Base-by-base conservation (phyloP, 495 filamentous ascomycete genomes). In the Penicillium herquei region DNA sequence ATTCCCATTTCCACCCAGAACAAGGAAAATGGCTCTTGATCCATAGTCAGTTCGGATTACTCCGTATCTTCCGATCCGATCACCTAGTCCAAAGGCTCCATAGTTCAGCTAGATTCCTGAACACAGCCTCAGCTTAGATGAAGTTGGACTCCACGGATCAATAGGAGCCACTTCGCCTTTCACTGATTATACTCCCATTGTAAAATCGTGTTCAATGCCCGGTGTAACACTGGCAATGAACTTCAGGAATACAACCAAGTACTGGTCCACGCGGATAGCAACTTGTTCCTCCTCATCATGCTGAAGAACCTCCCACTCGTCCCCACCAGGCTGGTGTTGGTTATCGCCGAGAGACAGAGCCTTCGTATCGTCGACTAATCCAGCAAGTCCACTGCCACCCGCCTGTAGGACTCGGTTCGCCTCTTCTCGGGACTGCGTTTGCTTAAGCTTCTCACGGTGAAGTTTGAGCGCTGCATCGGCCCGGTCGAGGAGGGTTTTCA, bases 201-300 rank as follows among this genome's bases (percentile, higher is more conserved):
- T 98, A 70, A 95, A 97, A 69, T 98, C 94, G 68, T 98, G 90
- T 75, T 98, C 94, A 68, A 98, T 97, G 12, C 91, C 91, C 7
- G 94, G 94, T 18, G 93, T 97, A 26, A 98, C 93, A 56, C 89
- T 92, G 11, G 94, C 92, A 81, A 98, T 95, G 71, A 98, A 98
- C 76, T 98, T 98, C 59, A 98, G 76, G 69, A 98, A 98, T 2
- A 98, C 95, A 21, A 98, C 90, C 58, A 98, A 73, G 67, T 98
- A 98, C 76, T 98, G 94, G 70, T 99, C 95, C 42, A 97, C 95
- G 13, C 95, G 81, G 56, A 96, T 97, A 2, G 92, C 92, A 32
- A 90, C 86, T 68, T 94, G 90, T 47, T 92, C 87, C 48, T 94
- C 90, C 45, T 84, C 79, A 39, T 77, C 77, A 3, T 72, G 72